phyloP scores from a whole-genome alignment of 768 basidiomycete genomes.

The Lentinula guzmanii region DNA sequence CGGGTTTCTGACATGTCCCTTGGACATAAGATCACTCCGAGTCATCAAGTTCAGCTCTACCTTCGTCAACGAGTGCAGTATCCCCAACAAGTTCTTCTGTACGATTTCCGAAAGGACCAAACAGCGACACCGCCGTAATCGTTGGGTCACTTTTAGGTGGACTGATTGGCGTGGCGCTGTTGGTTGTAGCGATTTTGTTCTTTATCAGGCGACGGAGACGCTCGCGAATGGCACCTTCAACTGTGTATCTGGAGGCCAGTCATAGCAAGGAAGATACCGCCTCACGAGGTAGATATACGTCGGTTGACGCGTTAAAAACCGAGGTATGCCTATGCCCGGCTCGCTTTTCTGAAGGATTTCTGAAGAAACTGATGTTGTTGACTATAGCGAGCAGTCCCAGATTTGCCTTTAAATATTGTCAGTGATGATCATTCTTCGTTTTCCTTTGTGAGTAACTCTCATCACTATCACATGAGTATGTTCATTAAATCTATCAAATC shows the following conservation, averaged over 20 bases:
- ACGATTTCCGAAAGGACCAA: not conserved
- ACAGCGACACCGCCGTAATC: not conserved
- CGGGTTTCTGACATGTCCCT: not conserved
- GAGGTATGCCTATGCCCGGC: not conserved
- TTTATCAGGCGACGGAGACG: not conserved
- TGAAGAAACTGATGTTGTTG: not conserved
- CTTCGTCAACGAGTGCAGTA: not conserved
- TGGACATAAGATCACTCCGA: not conserved
- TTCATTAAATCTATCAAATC: not conserved
- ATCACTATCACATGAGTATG: not conserved
- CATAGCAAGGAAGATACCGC: not conserved
- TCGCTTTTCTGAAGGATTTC: too few species aligned
- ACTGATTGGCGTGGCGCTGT: not conserved
- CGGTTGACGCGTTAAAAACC: not conserved
- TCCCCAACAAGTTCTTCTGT: not conserved
- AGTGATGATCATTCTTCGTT: not conserved
- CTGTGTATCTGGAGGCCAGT: not conserved
- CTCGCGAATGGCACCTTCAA: not conserved
- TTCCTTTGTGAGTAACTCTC: not conserved
- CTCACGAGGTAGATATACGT: not conserved
- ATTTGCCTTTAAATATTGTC: not conserved
- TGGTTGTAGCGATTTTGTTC: not conserved
- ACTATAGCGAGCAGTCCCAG: not conserved
- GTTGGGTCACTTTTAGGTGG: constrained; percentile 3
- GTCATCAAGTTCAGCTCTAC: not conserved